These are phyloP conservation scores for Rhizoctonia solani DNA, from an alignment of 1,284 basidiomycete genomes.

Conservation along the genomic window DNA sequence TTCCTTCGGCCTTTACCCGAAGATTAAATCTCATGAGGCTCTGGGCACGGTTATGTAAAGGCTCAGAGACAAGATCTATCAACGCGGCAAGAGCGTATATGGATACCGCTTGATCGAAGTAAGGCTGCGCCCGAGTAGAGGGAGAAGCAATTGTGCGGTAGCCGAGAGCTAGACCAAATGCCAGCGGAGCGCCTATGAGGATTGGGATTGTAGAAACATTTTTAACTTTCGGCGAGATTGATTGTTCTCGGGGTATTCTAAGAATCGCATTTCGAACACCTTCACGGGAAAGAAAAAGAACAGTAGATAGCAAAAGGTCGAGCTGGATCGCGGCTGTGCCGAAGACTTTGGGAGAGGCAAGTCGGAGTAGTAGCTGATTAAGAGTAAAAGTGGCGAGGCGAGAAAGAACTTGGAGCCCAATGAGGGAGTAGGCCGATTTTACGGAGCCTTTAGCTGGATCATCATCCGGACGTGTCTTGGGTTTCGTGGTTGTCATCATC, in stretches of 20 bases:
- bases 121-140: constrained; percentile 61
- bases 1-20: constrained; percentile 81
- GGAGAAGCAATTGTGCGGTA: constrained; percentile 57
- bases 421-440: constrained; percentile 74
- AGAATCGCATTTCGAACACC: constrained; percentile 85
- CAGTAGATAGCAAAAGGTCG: constrained; percentile 83
- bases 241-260: constrained; percentile 42
- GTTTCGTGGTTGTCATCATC: not conserved
- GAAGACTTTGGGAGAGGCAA: constrained; percentile 84
- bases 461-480: not conserved
- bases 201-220: constrained; percentile 66
- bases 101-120: constrained; percentile 65
- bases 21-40: constrained; percentile 65
- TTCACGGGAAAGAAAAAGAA: constrained; percentile 90
- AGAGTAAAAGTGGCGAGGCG: constrained; percentile 84
- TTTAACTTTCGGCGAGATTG: constrained; percentile 38
- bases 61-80: constrained; percentile 79
- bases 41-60: constrained; percentile 80
- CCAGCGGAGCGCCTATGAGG: constrained; percentile 59
- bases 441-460: constrained; percentile 45
- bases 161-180: constrained; percentile 52
- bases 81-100: constrained; percentile 76
- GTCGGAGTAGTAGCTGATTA: constrained; percentile 85
- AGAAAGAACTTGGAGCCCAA: constrained; percentile 84
- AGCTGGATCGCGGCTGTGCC: constrained; percentile 86